phyloP scores from a whole-genome alignment of 345 rosid species.

The Isatis tinctoria region DNA sequence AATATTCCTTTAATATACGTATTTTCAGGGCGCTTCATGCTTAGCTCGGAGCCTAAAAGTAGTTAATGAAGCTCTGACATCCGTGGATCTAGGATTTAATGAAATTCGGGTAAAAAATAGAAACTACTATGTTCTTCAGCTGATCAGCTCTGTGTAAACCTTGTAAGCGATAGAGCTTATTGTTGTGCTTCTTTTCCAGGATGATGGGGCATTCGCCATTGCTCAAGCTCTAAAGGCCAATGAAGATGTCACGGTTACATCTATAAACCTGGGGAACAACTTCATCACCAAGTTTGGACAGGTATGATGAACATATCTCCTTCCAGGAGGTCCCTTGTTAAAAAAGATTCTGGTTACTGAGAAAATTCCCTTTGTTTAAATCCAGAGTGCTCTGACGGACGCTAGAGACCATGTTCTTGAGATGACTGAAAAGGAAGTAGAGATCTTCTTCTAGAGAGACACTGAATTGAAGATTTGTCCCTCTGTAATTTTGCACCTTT shows the following conservation, averaged over 20 bases:
- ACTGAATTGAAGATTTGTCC: constrained; percentile 1
- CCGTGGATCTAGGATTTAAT: constrained; percentile 85
- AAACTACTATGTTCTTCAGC: neutral
- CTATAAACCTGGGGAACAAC: constrained; percentile 79
- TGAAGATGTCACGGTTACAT: constrained; percentile 77
- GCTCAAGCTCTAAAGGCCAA: constrained; percentile 95
- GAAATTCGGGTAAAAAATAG: constrained; percentile 75
- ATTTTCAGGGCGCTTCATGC: constrained; percentile 70
- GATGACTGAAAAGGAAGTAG: constrained; percentile 92
- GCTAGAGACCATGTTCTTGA: constrained; percentile 92
- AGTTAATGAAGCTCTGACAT: constrained; percentile 87
- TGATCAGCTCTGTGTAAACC: neutral
- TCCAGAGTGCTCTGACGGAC: constrained; percentile 79
- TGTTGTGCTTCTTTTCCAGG: constrained; percentile 37
- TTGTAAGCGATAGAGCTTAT: neutral
- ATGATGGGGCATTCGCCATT: constrained; percentile 92
- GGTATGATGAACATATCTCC: constrained; percentile 38
- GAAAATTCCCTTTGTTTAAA: neutral
- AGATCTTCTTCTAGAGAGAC: constrained; percentile 58
- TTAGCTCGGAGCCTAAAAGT: constrained; percentile 94
- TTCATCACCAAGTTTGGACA: constrained; percentile 95
- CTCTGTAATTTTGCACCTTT: constrained; percentile 15
- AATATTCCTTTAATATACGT: neutral
- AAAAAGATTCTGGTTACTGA: neutral
- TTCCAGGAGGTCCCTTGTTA: neutral